Conservation (phyloP, 2,329 filamentous ascomycete genomes). For the Periglandula ipomoeae region DNA sequence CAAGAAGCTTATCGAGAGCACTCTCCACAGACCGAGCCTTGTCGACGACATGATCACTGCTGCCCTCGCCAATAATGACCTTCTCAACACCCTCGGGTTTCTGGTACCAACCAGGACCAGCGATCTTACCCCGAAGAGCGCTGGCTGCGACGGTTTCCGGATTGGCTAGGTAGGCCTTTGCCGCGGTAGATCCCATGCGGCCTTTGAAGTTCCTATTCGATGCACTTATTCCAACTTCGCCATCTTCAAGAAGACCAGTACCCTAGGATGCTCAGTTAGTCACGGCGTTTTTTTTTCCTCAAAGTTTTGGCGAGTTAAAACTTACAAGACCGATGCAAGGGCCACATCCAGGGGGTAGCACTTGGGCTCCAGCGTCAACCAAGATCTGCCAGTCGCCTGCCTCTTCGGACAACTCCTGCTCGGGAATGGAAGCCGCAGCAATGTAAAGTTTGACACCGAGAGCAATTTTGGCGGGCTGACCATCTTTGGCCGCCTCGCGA, state of each 20-base stretch:
- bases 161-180: conserved; percentile 63
- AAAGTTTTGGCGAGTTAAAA: no score
- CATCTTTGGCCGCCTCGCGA: conserved; percentile 59
- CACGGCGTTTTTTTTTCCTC: no score
- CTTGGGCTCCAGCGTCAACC: conserved; percentile 22
- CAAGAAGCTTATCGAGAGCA: conserved; percentile 62
- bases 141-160: conserved; percentile 90
- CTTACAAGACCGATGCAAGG: conserved; percentile 77
- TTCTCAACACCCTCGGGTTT: conserved; percentile 58
- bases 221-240: conserved; percentile 74
- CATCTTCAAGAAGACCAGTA: conserved; percentile 68
- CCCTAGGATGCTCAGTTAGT: no score
- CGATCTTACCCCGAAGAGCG: conserved; percentile 62
- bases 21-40: conserved; percentile 49
- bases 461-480: conserved; percentile 59
- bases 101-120: conserved; percentile 71
- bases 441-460: conserved; percentile 77
- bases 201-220: conserved; percentile 88
- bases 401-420: conserved; percentile 69
- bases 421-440: conserved; percentile 68
- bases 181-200: conserved; percentile 57
- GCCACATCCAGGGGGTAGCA: conserved; percentile 42
- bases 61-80: conserved; percentile 63
- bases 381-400: conserved; percentile 76
- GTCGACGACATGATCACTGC: conserved; percentile 45